Percentiles rank a stretch among this genome's conserved stretches.
Conservation (phyloP, 148 eudicot genomes). For the Nepenthes mirabilis region DNA sequence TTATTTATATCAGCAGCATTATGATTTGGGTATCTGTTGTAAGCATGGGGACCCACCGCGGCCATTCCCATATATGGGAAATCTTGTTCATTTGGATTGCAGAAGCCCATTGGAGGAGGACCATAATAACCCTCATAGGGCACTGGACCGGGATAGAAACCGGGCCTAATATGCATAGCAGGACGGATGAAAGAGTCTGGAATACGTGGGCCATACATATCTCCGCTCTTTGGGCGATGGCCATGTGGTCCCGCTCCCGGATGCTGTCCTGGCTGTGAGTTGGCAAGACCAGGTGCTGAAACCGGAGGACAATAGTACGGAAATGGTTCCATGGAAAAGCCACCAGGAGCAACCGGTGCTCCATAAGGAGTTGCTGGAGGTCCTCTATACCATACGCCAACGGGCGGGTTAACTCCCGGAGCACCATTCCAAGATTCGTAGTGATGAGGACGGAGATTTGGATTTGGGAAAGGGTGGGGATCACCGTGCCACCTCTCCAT, state of each 20-base stretch:
- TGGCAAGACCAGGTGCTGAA: slow-evolving; percentile 45
- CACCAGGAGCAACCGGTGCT: slow-evolving; percentile 55
- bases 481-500: slow-evolving; percentile 81
- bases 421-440: slow-evolving; percentile 87
- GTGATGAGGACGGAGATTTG: slow-evolving; percentile 55
- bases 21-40: slow-evolving; percentile 41
- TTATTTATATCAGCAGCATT: slow-evolving; percentile 39
- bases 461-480: slow-evolving; percentile 41
- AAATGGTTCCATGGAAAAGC: slow-evolving; percentile 76
- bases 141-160: slow-evolving; percentile 68
- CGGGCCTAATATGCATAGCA: slow-evolving; percentile 72
- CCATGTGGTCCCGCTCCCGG: slow-evolving; percentile 65
- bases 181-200: slow-evolving; percentile 68
- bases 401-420: slow-evolving; percentile 49
- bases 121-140: slow-evolving; percentile 71
- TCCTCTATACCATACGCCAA: slow-evolving; percentile 80
- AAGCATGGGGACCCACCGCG: slow-evolving; percentile 37
- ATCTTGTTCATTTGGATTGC: slow-evolving; percentile 65
- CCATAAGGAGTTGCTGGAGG: slow-evolving; percentile 76
- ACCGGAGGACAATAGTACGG: slow-evolving; percentile 70
- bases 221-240: slow-evolving; percentile 62
- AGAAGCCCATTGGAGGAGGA: slow-evolving; percentile 77
- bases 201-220: slow-evolving; percentile 55
- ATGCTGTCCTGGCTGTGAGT: slow-evolving; percentile 50
- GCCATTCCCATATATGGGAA: slow-evolving; percentile 69